These are phyloP conservation scores for Solanum bukasovii DNA, from an alignment of 257 asterid species.

Conservation along the genomic window DNA sequence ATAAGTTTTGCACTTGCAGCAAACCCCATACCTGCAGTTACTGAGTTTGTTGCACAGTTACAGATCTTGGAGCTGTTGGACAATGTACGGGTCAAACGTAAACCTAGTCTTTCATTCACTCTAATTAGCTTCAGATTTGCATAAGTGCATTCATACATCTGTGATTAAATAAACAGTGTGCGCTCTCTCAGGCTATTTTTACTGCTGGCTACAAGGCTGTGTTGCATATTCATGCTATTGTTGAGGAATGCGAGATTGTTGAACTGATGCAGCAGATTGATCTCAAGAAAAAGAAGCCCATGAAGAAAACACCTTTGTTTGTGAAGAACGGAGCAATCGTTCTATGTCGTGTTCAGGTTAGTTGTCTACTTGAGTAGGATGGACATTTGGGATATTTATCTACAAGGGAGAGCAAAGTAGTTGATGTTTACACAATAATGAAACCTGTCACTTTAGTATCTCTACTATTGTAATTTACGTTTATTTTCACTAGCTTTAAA, in stretches of 20 bases:
- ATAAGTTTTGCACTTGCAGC: conserved; percentile 30
- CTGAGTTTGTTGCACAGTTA: conserved; percentile 78
- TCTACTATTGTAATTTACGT: not conserved
- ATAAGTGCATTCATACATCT: not conserved
- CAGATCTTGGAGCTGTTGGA: conserved; percentile 88
- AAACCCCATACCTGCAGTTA: conserved; percentile 51
- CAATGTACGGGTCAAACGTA: conserved; percentile 39
- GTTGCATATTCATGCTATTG: conserved; percentile 78
- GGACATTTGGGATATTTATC: not conserved
- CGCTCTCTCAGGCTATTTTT: conserved; percentile 66
- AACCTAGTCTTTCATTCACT: not conserved
- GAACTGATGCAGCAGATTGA: conserved; percentile 73
- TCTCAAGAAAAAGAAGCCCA: conserved; percentile 59
- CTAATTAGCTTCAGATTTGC: not conserved
- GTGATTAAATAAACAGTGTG: not conserved
- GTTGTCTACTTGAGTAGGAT: not conserved
- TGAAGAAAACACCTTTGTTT: conserved; percentile 83
- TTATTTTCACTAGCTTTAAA: not conserved
- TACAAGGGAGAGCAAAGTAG: not conserved
- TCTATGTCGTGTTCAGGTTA: conserved; percentile 73
- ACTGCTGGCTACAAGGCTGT: conserved; percentile 99
- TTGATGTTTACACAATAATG: not conserved
- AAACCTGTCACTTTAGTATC: not conserved
- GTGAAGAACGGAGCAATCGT: conserved; percentile 81
- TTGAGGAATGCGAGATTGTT: conserved; percentile 93